Base-by-base conservation (phyloP, 2,329 filamentous ascomycete genomes). In the Aciculosporium take region DNA sequence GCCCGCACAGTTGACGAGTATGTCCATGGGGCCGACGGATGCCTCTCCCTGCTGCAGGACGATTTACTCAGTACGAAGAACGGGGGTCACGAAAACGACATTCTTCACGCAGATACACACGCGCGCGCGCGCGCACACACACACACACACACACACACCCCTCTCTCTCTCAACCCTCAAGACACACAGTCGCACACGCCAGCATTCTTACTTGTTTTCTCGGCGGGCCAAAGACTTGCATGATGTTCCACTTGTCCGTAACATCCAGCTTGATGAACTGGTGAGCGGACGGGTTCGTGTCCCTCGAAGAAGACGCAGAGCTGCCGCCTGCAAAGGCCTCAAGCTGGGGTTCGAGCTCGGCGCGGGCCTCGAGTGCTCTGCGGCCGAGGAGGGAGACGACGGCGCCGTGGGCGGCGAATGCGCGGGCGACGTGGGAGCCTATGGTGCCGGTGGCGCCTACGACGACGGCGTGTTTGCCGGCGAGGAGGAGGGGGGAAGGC, bases 1-100 rank as follows among this genome's bases (percentile, higher is more conserved):
- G 8, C 86, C 87, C 0, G 86, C 86, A 21, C 83, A 82, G 54
- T 94, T 93, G 48, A 94, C 71, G 1, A 94, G 71, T 24, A 89
- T 65, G 51, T 75, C 68, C 7, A 66, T 49, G 7, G 55, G 52
- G 0, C 61, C 61, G 28, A 63, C 53, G 29, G 44, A 25, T 10
- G 23, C 32, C 21, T 25, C 35, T 13, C 37, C 20, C 2, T 39
- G 18, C 18, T 39, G 18, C 12, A 27, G 34, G 9, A 27, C 10
- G 3, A n/a, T 4, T 23, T n/a, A n/a, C n/a, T n/a, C n/a, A n/a
- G n/a, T n/a, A n/a, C n/a, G n/a, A n/a, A n/a, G n/a, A n/a, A n/a
- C n/a, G n/a, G n/a, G n/a, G n/a, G n/a, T n/a, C n/a, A n/a, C n/a
- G n/a, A n/a, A n/a, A n/a, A n/a, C n/a, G n/a, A n/a, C n/a, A n/a